Percentiles rank a stretch among this genome's conserved stretches.
phyloP scores from a whole-genome alignment of 179 eudicot species.

The Sideroxylon spinosum region DNA sequence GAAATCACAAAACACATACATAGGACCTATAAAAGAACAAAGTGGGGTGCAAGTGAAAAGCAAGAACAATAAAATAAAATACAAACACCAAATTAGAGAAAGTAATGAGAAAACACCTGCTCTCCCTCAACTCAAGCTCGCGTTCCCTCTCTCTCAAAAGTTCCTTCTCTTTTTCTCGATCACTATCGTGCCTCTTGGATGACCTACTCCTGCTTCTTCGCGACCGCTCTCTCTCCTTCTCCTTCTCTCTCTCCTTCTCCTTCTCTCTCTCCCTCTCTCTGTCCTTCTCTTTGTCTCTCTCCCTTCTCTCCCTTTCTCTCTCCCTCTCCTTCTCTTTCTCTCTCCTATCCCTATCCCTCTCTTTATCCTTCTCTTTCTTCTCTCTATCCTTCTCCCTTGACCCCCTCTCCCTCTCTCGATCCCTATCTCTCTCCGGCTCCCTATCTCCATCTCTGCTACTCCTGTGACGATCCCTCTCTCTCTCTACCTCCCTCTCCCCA shows the following conservation, averaged over 20 bases:
- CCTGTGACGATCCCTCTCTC: constrained; percentile 47
- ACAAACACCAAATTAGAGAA: constrained; percentile 17
- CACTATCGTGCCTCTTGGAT: constrained; percentile 32
- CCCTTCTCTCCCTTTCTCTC: constrained; percentile 23
- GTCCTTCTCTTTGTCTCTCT: constrained; percentile 33
- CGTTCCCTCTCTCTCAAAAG: constrained; percentile 44
- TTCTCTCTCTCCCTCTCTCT: constrained; percentile 26
- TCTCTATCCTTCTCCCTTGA: constrained; percentile 21
- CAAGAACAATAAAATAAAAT: constrained; percentile 1
- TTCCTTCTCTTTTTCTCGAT: constrained; percentile 49
- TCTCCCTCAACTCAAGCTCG: constrained; percentile 55
- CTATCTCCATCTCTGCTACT: constrained; percentile 46
- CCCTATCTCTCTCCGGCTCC: constrained; percentile 43
- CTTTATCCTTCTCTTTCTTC: constrained; percentile 29
- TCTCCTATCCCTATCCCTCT: constrained; percentile 19
- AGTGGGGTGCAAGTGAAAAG: not conserved
- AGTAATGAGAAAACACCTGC: constrained; percentile 34
- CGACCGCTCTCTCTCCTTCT: constrained; percentile 23
- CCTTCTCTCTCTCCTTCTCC: constrained; percentile 25
- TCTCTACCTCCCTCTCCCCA: constrained; percentile 28
- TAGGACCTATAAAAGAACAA: constrained; percentile 14
- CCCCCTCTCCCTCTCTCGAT: constrained; percentile 31
- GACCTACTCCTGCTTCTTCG: constrained; percentile 39
- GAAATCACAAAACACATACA: not conserved
- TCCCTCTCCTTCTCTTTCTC: constrained; percentile 20